A percentile compares a stretch with the other conserved stretches of the same genome.
These are phyloP conservation scores for Xylaria longipes DNA, from an alignment of 495 filamentous ascomycete species.

Conservation along the genomic window DNA sequence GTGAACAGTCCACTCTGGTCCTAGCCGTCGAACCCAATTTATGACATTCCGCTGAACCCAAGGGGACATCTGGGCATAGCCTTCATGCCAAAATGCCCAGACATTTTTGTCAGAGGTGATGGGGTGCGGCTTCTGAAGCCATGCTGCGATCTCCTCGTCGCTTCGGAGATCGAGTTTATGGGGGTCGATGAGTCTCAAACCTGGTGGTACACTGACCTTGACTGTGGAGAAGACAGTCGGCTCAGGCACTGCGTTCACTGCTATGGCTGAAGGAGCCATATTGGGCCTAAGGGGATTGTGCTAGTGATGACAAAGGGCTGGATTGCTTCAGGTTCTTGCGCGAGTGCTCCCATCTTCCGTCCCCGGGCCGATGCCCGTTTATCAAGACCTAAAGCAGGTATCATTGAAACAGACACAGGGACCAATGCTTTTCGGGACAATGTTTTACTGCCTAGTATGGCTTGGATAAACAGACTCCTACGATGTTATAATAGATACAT, in stretches of 20 bases:
- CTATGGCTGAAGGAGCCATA: constrained; percentile 33
- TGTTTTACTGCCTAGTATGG: not conserved
- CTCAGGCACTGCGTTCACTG: constrained; percentile 15
- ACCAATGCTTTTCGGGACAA: not conserved
- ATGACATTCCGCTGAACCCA: constrained; percentile 49
- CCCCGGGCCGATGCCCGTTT: not conserved
- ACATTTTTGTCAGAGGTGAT: constrained; percentile 52
- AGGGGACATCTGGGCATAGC: constrained; percentile 31
- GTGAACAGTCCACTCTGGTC: constrained; percentile 41
- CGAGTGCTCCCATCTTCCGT: not conserved
- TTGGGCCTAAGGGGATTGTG: not conserved
- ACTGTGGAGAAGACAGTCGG: constrained; percentile 10
- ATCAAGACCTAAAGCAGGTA: not conserved
- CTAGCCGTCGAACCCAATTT: constrained; percentile 42
- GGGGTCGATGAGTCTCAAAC: constrained; percentile 32
- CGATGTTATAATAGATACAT: not conserved
- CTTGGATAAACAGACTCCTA: not conserved
- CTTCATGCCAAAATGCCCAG: constrained; percentile 53
- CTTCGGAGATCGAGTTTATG: constrained; percentile 35
- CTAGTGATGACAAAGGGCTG: not conserved
- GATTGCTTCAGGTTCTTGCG: not conserved
- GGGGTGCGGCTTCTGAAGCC: constrained; percentile 36
- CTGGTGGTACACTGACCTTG: constrained; percentile 29
- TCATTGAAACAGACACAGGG: not conserved
- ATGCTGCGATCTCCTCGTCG: constrained; percentile 37